These are phyloP conservation scores for Heliamphora pulchella DNA, from an alignment of 179 eudicot genomes.

Conservation along the genomic window DNA sequence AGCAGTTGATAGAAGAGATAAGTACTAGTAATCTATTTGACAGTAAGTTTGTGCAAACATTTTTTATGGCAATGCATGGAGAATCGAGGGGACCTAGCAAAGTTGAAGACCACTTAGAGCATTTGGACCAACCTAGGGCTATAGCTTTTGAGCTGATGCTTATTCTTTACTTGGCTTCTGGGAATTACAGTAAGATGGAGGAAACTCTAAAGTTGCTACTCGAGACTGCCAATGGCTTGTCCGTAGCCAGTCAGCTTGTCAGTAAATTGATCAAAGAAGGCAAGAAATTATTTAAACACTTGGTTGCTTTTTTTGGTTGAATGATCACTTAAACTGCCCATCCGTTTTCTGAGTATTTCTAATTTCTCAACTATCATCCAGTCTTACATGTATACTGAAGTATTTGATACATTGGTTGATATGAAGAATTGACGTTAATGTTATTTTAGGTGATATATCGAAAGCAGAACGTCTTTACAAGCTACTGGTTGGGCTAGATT, in stretches of 20 bases:
- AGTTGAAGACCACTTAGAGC: slow-evolving; percentile 23
- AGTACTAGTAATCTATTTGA: slow-evolving; percentile 25
- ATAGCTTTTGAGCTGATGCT: slow-evolving; percentile 56
- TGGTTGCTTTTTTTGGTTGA: neutral
- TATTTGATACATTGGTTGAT: neutral
- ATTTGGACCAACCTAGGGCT: slow-evolving; percentile 31
- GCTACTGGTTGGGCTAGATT: slow-evolving; percentile 43
- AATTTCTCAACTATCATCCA: neutral
- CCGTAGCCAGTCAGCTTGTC: slow-evolving; percentile 48
- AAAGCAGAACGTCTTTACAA: slow-evolving; percentile 49
- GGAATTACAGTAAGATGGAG: slow-evolving; percentile 30
- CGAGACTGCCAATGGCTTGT: slow-evolving; percentile 44
- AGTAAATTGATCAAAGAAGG: slow-evolving; percentile 52
- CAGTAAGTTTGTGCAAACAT: slow-evolving; percentile 38
- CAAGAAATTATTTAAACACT: slow-evolving; percentile 14
- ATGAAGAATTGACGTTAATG: slow-evolving; percentile 8
- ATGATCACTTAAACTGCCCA: neutral
- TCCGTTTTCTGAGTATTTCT: neutral
- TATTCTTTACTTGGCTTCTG: slow-evolving; percentile 43
- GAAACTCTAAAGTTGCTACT: slow-evolving; percentile 42
- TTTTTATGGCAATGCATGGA: slow-evolving; percentile 29
- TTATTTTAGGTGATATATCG: slow-evolving; percentile 40
- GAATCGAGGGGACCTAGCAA: slow-evolving; percentile 20
- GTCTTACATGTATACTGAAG: neutral
- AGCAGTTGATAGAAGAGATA: slow-evolving; percentile 45